Base-by-base conservation (phyloP, 2,329 filamentous ascomycete species). In the Fusarium sp. region DNA sequence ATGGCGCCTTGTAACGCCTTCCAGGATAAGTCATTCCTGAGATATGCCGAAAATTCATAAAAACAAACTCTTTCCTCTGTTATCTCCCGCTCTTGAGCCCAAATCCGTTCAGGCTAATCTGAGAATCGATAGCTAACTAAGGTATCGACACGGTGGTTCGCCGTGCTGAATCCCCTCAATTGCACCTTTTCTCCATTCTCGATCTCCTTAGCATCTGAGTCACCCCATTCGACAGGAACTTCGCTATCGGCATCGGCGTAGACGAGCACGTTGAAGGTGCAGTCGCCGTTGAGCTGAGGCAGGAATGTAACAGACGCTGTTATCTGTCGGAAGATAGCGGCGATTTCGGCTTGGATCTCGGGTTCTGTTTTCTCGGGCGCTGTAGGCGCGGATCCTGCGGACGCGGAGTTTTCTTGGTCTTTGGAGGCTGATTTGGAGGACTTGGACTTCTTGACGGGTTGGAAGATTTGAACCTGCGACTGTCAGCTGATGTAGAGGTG, bases 131-230 rank as follows among this genome's bases (percentile, higher is more conserved):
- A 99, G 82, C 94, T 97, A 56, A 99, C 96, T 69, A 98, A 81
- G 1, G 96, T 99, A 77, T 97, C 96, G 26, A 99, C 95, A 24
- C 92, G 88, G 79, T 99, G 96, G 74, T 90, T 97, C 70, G 91
- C 94, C 17, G 96, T 99, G 79, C 94, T 97, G 83, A 98, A 99
- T 70, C 95, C 97, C 63, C 96, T 87, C 76, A 99, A 82, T 82
- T 97, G 94, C 30, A 99, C 96, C 77, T 96, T 94, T 83, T 99
- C 96, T 41, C 93, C 95, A 74, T 96, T 92, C 77, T 90, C 85
- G 68, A 99, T 97, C 83, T 99, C 96, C 83, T 97, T 97, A 55
- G 95, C 94, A 79, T 98, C 96, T 72, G 93, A 97, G 81, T 99
- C 96, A 46, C 96, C 96, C 96, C 96, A 99, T 79, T 99, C 96